A percentile compares a stretch with the other conserved stretches of the same genome.
phyloP scores from a whole-genome alignment of 306 rosid genomes.

The Calophaca sinica region DNA sequence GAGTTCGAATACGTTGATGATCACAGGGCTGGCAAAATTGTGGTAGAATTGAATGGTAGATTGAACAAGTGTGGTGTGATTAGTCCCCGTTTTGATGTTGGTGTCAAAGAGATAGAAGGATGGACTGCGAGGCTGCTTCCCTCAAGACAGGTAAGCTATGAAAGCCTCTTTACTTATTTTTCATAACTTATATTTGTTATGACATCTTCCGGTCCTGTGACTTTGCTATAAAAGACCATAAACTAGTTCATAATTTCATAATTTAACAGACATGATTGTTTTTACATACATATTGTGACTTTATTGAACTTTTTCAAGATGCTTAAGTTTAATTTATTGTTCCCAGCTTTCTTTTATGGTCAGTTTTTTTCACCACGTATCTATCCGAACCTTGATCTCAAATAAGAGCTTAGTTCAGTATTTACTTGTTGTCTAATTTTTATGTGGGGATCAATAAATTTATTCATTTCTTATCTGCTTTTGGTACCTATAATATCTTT shows the following conservation, averaged over 20 bases:
- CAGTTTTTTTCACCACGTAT: too few relatives aligned
- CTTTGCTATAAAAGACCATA: too few relatives aligned
- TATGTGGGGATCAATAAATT: neutral
- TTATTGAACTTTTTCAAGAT: neutral
- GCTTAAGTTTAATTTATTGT: neutral
- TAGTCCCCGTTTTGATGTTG: constrained; percentile 51
- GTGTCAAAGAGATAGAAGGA: constrained; percentile 51
- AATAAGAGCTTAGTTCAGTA: neutral
- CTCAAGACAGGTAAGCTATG: constrained; percentile 47
- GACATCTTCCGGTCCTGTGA: too few relatives aligned
- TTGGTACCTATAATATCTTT: too few relatives aligned
- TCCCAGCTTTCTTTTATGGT: neutral
- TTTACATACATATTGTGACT: neutral
- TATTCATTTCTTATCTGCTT: neutral
- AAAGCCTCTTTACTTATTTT: neutral
- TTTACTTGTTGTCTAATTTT: neutral
- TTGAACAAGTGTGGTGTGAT: constrained; percentile 53
- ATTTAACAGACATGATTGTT: neutral
- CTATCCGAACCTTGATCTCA: neutral
- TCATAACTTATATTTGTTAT: too few relatives aligned
- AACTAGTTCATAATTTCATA: too few relatives aligned
- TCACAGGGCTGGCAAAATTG: constrained; percentile 52
- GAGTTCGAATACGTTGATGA: constrained; percentile 54
- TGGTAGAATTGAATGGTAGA: constrained; percentile 52
- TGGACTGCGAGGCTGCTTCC: constrained; percentile 53